These are phyloP conservation scores for Diaporthe batatas DNA, from an alignment of 2,329 filamentous ascomycete species.

Conservation along the genomic window DNA sequence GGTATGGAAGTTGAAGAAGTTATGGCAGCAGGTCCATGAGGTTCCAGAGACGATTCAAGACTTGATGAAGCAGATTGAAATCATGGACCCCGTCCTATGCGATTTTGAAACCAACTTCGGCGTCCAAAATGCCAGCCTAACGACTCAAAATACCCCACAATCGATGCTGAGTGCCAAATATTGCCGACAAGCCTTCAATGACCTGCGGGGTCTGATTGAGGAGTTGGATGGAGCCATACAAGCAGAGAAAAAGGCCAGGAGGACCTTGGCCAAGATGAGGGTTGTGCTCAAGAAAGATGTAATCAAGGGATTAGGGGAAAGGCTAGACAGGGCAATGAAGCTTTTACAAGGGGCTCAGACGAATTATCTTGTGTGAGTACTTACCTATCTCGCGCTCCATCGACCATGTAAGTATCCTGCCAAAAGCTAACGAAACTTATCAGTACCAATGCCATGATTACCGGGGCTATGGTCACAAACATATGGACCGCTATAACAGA, in stretches of 20 bases:
- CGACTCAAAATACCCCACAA: constrained; percentile 42
- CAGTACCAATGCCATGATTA: background rate
- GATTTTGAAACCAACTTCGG: constrained; percentile 43
- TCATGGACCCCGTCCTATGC: constrained; percentile 45
- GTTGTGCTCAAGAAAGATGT: constrained; percentile 23
- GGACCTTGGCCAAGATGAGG: constrained; percentile 1
- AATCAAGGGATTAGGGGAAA: constrained; percentile 12
- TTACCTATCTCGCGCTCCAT: no score
- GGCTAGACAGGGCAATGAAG: background rate
- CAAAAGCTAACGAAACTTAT: no score
- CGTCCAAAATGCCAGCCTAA: constrained; percentile 31
- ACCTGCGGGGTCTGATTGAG: constrained; percentile 43
- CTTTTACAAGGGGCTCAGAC: constrained; percentile 8
- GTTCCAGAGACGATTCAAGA: constrained; percentile 46
- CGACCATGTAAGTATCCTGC: no score
- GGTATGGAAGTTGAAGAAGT: constrained; percentile 46
- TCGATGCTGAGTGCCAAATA: constrained; percentile 41
- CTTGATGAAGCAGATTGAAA: constrained; percentile 48
- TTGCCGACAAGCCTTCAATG: constrained; percentile 45
- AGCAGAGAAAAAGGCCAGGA: constrained; percentile 2
- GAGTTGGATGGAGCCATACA: constrained; percentile 40
- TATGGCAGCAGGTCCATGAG: constrained; percentile 47
- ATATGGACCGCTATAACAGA: background rate
- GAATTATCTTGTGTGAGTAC: background rate
- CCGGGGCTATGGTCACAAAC: background rate